These are phyloP conservation scores for slime mould (Dictyostelium discoideum) DNA, from an alignment of 78 protist species.

Conservation along the genomic window DNA sequence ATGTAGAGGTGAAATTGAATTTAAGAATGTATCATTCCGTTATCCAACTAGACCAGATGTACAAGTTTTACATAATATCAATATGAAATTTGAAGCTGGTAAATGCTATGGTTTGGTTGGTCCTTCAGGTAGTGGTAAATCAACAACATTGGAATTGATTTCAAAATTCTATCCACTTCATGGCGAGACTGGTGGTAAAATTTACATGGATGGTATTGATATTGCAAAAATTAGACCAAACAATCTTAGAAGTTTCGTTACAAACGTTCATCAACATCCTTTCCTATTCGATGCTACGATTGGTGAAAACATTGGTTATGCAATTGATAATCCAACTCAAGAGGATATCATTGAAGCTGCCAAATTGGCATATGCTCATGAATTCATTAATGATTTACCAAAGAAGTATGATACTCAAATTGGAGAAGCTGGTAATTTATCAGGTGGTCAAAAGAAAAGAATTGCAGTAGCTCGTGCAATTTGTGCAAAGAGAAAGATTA, in stretches of 20 bases:
- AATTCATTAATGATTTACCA: slow-evolving; percentile 89
- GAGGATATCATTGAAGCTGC: slow-evolving; percentile 87
- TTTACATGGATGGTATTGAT: slow-evolving; percentile 85
- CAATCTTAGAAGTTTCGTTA: slow-evolving; percentile 77
- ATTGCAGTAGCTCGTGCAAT: slow-evolving; percentile 96
- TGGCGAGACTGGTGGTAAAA: slow-evolving; percentile 41
- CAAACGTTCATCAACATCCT: slow-evolving; percentile 91
- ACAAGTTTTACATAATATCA: slow-evolving; percentile 80
- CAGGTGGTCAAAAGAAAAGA: slow-evolving; percentile 97
- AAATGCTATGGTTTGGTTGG: slow-evolving; percentile 91
- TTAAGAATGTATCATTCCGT: slow-evolving; percentile 78
- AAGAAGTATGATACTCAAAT: slow-evolving; percentile 85
- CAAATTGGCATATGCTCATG: slow-evolving; percentile 92
- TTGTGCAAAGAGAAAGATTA: slow-evolving; percentile 86
- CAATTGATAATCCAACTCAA: slow-evolving; percentile 36
- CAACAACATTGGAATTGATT: slow-evolving; percentile 80
- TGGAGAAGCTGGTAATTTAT: slow-evolving; percentile 89
- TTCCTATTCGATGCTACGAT: slow-evolving; percentile 84
- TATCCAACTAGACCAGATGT: slow-evolving; percentile 86
- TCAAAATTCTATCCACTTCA: slow-evolving; percentile 79
- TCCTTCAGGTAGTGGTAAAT: slow-evolving; percentile 92
- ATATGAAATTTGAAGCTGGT: slow-evolving; percentile 81
- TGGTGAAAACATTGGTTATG: slow-evolving; percentile 74
- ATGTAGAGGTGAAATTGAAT: slow-evolving; percentile 73
- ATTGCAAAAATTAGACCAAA: slow-evolving; percentile 50